Conservation (phyloP, 345 rosid species). For the Linum tenue region DNA sequence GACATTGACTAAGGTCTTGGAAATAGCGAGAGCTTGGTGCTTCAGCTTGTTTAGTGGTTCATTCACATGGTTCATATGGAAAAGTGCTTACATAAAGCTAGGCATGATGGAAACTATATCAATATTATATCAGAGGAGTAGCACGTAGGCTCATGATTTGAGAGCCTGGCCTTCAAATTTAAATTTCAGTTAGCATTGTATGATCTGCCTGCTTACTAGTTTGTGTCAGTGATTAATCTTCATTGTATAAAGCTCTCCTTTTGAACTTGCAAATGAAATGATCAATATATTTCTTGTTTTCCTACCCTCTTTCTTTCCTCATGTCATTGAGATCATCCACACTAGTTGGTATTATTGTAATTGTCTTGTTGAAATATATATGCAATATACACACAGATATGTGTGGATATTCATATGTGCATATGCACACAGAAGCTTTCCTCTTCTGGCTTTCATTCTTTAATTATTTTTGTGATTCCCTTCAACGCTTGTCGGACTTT, state of each 20-base stretch:
- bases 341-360: not conserved
- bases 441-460: not conserved
- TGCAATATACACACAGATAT: not conserved
- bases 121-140: not conserved
- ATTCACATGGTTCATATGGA: too few species aligned
- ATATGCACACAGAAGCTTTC: not conserved
- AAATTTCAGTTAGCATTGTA: not conserved
- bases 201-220: not conserved
- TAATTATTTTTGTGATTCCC: not conserved
- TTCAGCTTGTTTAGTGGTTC: not conserved
- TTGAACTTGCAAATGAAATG: not conserved
- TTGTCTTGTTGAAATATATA: too few species aligned
- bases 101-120: not conserved
- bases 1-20: too few species aligned
- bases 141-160: not conserved
- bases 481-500: slow-evolving; percentile 17
- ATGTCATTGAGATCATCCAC: not conserved
- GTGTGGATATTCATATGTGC: not conserved
- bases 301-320: not conserved
- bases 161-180: not conserved
- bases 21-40: not conserved
- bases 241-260: not conserved
- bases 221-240: not conserved
- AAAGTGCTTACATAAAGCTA: not conserved
- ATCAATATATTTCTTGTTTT: not conserved